A percentile compares a stretch with the other conserved stretches of the same genome.
Conservation (phyloP, 2,329 filamentous ascomycete genomes). For the Hypoxylon sp. region DNA sequence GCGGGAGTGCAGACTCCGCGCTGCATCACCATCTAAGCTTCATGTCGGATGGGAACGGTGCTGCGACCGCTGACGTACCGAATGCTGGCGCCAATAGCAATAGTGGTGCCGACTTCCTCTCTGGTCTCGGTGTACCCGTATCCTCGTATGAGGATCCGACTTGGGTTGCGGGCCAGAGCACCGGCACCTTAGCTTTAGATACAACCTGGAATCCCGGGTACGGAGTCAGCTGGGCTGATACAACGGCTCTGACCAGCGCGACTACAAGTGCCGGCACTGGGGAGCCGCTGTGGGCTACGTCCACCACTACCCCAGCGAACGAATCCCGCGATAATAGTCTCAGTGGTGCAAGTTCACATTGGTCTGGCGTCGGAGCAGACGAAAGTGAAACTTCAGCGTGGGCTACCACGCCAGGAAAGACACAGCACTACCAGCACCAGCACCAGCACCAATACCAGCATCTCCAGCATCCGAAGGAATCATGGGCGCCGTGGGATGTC, state of each 20-base stretch:
- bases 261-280: constrained; percentile 18
- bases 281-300: constrained; percentile 47
- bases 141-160: constrained; percentile 32
- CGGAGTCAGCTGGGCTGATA: constrained; percentile 45
- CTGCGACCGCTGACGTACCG: constrained; percentile 50
- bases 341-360: constrained; percentile 41
- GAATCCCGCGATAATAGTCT: constrained; percentile 36
- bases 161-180: constrained; percentile 14
- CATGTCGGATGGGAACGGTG: constrained; percentile 54
- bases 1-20: constrained; percentile 40
- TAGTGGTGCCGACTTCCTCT: constrained; percentile 51
- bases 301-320: background rate
- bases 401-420: background rate
- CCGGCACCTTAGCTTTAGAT: constrained; percentile 18
- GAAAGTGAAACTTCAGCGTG: constrained; percentile 2
- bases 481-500: constrained; percentile 43
- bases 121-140: constrained; percentile 47
- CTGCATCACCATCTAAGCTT: constrained; percentile 57
- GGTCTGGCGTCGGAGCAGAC: constrained; percentile 15
- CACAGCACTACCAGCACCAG: background rate
- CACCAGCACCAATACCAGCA: constrained; percentile 23
- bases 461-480: constrained; percentile 26
- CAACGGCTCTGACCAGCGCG: constrained; percentile 27
- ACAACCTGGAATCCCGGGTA: constrained; percentile 25
- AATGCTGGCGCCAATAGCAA: constrained; percentile 33